Percentiles rank a stretch among this genome's conserved stretches.
Conservation (phyloP, 352 stramenopile species). For the Globisporangium lucens region DNA sequence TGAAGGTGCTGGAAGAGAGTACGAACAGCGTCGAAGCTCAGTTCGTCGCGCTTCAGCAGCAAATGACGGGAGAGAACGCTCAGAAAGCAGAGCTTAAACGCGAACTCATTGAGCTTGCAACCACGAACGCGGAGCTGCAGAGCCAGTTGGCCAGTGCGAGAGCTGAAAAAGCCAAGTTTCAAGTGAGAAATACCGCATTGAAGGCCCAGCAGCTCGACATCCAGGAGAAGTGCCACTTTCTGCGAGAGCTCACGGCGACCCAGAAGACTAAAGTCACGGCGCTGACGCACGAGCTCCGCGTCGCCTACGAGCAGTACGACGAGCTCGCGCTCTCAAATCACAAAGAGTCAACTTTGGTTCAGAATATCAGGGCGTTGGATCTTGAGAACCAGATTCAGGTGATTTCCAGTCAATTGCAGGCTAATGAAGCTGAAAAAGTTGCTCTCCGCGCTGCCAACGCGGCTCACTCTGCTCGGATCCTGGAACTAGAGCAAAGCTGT, state of each 20-base stretch:
- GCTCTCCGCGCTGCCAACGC: neutral
- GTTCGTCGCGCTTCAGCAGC: neutral
- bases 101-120: neutral
- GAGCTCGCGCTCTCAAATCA: neutral
- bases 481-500: constrained; percentile 1
- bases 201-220: neutral
- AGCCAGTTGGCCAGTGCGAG: neutral
- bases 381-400: neutral
- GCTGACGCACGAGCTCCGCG: neutral
- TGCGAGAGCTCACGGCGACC: neutral
- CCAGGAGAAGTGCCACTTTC: constrained; percentile 1
- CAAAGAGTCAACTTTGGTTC: neutral
- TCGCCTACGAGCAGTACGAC: constrained; percentile 7
- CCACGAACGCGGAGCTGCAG: constrained; percentile 1
- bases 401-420: neutral
- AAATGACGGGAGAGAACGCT: neutral
- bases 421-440: neutral
- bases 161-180: neutral
- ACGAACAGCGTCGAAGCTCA: neutral
- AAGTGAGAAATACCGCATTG: neutral
- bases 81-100: neutral
- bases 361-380: neutral
- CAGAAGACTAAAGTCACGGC: constrained; percentile 2
- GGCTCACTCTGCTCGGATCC: neutral
- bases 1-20: neutral